phyloP scores from a whole-genome alignment of 768 basidiomycete species.

The Lyophyllum decastes region DNA sequence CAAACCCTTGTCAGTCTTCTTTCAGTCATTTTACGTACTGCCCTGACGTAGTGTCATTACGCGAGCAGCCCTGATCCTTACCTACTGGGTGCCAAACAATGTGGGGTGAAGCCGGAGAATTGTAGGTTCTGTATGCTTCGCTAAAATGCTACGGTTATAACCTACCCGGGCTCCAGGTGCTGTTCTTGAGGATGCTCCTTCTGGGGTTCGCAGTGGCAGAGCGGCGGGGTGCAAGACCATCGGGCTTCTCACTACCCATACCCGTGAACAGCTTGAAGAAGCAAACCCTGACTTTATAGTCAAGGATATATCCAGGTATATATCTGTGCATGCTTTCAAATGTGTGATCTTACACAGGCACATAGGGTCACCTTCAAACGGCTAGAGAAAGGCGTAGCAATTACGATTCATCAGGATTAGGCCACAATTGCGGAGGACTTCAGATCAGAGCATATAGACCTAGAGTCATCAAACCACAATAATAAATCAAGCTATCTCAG shows the following conservation, averaged over 20 bases:
- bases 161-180: constrained; percentile 47
- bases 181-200: constrained; percentile 92
- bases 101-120: constrained; percentile 60
- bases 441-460: neutral
- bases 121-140: constrained; percentile 40
- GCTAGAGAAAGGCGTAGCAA: constrained; percentile 43
- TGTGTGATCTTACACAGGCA: neutral
- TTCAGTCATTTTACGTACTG: constrained; percentile 1
- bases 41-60: constrained; percentile 3
- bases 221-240: constrained; percentile 85
- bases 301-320: constrained; percentile 68
- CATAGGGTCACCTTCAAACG: constrained; percentile 33
- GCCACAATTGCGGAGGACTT: neutral
- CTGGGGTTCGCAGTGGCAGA: constrained; percentile 77
- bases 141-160: neutral
- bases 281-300: constrained; percentile 70
- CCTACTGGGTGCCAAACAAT: constrained; percentile 76
- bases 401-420: constrained; percentile 41
- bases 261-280: constrained; percentile 63
- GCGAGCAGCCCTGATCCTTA: constrained; percentile 81
- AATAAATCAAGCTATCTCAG: neutral
- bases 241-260: constrained; percentile 82
- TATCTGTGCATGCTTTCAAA: neutral
- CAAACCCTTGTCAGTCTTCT: constrained; percentile 66
- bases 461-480: neutral